Conservation (phyloP, 2,329 filamentous ascomycete species). For the Pyrenochaeta sp. region DNA sequence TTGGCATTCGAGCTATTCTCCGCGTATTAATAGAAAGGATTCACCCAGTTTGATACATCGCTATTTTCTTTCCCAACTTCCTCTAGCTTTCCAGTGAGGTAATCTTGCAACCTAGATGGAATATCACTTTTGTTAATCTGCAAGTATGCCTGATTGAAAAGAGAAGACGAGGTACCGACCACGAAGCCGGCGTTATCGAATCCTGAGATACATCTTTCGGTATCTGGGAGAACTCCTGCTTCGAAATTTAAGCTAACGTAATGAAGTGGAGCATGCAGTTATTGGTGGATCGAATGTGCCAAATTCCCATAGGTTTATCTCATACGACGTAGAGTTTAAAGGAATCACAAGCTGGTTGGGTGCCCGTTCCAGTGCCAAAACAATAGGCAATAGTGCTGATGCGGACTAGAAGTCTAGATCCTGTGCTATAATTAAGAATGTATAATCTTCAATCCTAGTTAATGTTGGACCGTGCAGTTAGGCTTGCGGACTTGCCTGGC, state of each 20-base stretch:
- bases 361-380: slow-evolving; percentile 70
- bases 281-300: slow-evolving; percentile 75
- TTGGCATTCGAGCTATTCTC: slow-evolving; percentile 53
- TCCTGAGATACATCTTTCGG: slow-evolving; percentile 71
- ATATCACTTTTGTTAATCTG: slow-evolving; percentile 65
- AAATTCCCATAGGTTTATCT: slow-evolving; percentile 78
- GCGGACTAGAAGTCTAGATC: slow-evolving; percentile 65
- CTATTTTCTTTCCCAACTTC: slow-evolving; percentile 65
- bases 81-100: slow-evolving; percentile 60
- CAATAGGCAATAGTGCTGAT: slow-evolving; percentile 71
- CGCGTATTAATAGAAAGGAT: slow-evolving; percentile 72
- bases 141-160: slow-evolving; percentile 79
- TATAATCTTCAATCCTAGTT: slow-evolving; percentile 63
- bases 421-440: slow-evolving; percentile 76
- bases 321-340: slow-evolving; percentile 73
- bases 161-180: slow-evolving; percentile 79
- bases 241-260: slow-evolving; percentile 73
- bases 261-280: slow-evolving; percentile 69
- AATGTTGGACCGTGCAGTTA: not conserved
- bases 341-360: slow-evolving; percentile 66
- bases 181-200: slow-evolving; percentile 81
- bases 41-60: slow-evolving; percentile 74
- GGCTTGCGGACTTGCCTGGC: slow-evolving; percentile 49
- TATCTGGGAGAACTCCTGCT: slow-evolving; percentile 61
- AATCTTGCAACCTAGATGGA: slow-evolving; percentile 51